phyloP scores from a whole-genome alignment of 108 stramenopile species.

The Skeletonema marinoi region DNA sequence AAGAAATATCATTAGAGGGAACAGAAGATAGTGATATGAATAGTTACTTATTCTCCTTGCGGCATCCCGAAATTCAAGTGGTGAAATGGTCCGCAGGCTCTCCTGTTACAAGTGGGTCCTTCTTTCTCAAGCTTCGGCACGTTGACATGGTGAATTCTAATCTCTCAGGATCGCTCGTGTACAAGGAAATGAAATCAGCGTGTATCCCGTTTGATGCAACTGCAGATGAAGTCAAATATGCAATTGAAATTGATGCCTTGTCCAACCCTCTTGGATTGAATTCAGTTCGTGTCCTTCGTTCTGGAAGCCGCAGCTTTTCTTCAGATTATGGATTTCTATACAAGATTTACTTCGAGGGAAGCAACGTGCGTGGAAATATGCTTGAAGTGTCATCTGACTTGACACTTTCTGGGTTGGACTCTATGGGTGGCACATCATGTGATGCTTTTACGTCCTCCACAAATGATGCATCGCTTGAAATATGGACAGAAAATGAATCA shows the following conservation, averaged over 20 bases:
- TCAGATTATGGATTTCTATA: conserved; percentile 68
- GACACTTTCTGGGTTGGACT: conserved; percentile 39
- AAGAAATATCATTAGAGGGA: conserved; percentile 54
- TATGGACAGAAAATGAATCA: conserved; percentile 48
- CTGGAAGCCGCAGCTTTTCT: conserved; percentile 49
- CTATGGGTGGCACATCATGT: conserved; percentile 42
- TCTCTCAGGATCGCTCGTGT: conserved; percentile 26
- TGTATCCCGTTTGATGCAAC: conserved; percentile 62
- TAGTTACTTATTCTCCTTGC: conserved; percentile 42
- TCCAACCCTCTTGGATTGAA: conserved; percentile 32
- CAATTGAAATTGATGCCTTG: conserved; percentile 55
- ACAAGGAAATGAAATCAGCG: conserved; percentile 53
- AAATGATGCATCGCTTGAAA: conserved; percentile 50
- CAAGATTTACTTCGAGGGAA: conserved; percentile 57
- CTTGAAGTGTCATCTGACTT: conserved; percentile 32
- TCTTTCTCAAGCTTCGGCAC: conserved; percentile 40
- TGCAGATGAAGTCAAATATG: conserved; percentile 54
- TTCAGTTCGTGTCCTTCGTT: conserved; percentile 48
- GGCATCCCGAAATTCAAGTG: conserved; percentile 47
- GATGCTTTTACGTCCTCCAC: conserved; percentile 44
- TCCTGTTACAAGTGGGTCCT: conserved; percentile 48
- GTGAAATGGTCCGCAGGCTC: conserved; percentile 40
- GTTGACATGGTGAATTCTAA: conserved; percentile 34
- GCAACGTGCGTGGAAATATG: conserved; percentile 57
- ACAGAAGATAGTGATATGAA: conserved; percentile 26